Evolutionary conservation across 257 asterid species (phyloP).

Genomic region (Jaltomata sinuosa): DNA sequence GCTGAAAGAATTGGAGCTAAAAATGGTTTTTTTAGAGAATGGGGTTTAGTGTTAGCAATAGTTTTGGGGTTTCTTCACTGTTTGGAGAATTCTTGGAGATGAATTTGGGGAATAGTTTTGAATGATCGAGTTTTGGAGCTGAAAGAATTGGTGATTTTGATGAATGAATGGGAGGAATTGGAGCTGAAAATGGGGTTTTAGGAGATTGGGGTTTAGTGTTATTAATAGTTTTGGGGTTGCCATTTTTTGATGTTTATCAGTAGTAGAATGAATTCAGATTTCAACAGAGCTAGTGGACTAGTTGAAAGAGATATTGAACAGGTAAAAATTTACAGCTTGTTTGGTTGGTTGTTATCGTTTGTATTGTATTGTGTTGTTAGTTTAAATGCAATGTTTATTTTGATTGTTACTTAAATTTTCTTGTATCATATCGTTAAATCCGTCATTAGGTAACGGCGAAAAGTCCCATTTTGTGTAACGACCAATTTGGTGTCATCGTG

Average conservation of each 20-base stretch:
- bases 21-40: conserved; percentile 1
- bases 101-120: not conserved
- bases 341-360: too few species aligned
- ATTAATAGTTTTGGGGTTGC: conserved; percentile 19
- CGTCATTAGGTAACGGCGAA: too few species aligned
- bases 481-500: too few species aligned
- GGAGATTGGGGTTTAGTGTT: conserved; percentile 20
- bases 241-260: conserved; percentile 23
- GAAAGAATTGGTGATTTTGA: not conserved
- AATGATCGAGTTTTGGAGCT: not conserved
- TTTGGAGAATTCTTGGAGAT: conserved; percentile 3
- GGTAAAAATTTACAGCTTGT: conserved; percentile 32
- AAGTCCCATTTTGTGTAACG: too few species aligned
- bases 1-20: not conserved
- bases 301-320: conserved; percentile 74
- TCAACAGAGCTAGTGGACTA: conserved; percentile 46
- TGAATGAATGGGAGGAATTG: not conserved
- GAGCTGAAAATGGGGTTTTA: not conserved
- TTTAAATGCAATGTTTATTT: too few species aligned
- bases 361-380: too few species aligned
- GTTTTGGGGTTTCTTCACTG: conserved; percentile 19
- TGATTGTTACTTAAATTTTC: too few species aligned
- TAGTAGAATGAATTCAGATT: conserved; percentile 74
- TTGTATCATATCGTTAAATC: too few species aligned
- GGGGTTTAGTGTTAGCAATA: conserved; percentile 13